Evolutionary conservation across 148 eudicot genomes (phyloP).

Genomic region (Chenopodium suecicum): DNA sequence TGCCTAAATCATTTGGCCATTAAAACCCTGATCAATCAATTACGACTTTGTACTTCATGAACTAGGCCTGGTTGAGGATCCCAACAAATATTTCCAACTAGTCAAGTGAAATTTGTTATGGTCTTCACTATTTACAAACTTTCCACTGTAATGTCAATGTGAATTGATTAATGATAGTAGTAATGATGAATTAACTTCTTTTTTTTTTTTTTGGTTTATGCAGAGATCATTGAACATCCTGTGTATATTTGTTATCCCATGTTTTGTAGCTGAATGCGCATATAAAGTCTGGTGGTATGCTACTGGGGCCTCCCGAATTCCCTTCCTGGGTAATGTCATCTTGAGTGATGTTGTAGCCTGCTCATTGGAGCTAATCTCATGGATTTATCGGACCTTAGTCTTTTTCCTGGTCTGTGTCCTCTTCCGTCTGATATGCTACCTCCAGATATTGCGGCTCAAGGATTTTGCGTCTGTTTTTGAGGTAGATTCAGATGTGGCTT

Average conservation of each 20-base stretch:
- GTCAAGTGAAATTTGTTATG: too few relatives aligned
- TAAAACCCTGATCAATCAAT: neutral
- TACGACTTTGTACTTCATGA: neutral
- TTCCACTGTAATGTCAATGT: neutral
- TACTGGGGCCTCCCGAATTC: constrained; percentile 71
- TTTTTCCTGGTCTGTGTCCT: constrained; percentile 88
- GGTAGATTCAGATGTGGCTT: constrained; percentile 62
- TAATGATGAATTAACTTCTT: neutral
- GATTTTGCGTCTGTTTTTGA: constrained; percentile 82
- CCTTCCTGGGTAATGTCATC: constrained; percentile 67
- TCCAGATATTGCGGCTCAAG: constrained; percentile 75
- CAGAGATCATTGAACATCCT: constrained; percentile 83
- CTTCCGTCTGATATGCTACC: constrained; percentile 86
- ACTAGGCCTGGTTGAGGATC: neutral
- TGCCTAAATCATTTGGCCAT: neutral
- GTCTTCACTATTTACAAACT: neutral
- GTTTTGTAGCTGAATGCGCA: constrained; percentile 62
- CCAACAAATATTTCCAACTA: too few relatives aligned
- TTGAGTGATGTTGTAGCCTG: constrained; percentile 67
- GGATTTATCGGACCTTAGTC: constrained; percentile 81
- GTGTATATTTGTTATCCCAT: constrained; percentile 68
- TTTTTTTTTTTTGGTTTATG: constrained; percentile 27
- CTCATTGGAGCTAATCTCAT: constrained; percentile 65
- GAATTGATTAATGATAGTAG: neutral
- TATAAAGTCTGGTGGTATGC: constrained; percentile 96